Conservation (phyloP, 306 rosid genomes). For the Erythrophleum fordii region DNA sequence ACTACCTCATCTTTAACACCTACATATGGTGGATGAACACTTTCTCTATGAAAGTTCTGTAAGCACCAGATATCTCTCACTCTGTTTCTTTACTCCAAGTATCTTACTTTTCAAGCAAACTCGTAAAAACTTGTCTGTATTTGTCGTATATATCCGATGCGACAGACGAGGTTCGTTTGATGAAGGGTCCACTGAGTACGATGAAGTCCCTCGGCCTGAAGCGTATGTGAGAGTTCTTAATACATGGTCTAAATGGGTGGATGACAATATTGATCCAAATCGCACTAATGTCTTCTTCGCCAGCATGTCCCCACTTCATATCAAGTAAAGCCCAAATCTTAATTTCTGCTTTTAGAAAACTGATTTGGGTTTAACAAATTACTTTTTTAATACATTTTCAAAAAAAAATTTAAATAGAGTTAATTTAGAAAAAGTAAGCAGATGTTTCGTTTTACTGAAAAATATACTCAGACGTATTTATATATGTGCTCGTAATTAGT, state of each 20-base stretch:
- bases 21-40: constrained; percentile 99
- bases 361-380: neutral
- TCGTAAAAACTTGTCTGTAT: constrained; percentile 7
- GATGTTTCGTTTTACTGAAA: no score
- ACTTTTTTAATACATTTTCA: no score
- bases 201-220: constrained; percentile 70
- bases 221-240: constrained; percentile 73
- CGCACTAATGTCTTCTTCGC: constrained; percentile 80
- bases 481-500: no score
- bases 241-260: constrained; percentile 94
- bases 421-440: no score
- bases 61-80: constrained; percentile 42
- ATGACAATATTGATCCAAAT: constrained; percentile 70
- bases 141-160: neutral
- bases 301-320: constrained; percentile 96
- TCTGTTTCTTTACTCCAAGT: neutral
- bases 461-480: no score
- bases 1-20: constrained; percentile 85
- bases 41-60: constrained; percentile 85
- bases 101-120: constrained; percentile 14
- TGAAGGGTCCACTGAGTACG: constrained; percentile 83
- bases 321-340: constrained; percentile 65
- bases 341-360: neutral
- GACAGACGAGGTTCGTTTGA: constrained; percentile 89
- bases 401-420: no score